phyloP scores from a whole-genome alignment of 768 basidiomycete species.

The Boletellus ananas region DNA sequence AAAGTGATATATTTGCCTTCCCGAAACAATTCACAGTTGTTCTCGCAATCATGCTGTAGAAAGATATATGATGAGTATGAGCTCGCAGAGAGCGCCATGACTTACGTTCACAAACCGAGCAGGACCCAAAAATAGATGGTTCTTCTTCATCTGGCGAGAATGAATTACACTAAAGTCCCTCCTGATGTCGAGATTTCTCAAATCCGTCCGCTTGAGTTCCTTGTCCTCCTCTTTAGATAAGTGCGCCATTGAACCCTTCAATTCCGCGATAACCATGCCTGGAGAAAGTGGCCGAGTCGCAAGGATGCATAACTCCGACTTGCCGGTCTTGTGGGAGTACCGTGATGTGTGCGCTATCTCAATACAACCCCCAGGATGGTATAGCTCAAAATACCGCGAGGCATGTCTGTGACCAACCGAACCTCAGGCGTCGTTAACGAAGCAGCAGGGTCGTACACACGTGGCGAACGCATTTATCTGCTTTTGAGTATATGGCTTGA shows the following conservation, averaged over 20 bases:
- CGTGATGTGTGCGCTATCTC: constrained; percentile 88
- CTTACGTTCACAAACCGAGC: constrained; percentile 91
- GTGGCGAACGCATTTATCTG: constrained; percentile 91
- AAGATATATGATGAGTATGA: not conserved
- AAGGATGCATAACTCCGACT: constrained; percentile 84
- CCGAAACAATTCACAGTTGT: constrained; percentile 85
- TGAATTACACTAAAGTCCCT: constrained; percentile 90
- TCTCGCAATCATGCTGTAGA: constrained; percentile 82
- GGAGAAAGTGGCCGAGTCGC: constrained; percentile 69
- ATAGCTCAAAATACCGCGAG: constrained; percentile 85
- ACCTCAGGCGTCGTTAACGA: constrained; percentile 25
- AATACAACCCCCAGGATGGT: constrained; percentile 76
- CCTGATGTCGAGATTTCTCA: constrained; percentile 65
- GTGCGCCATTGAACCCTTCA: constrained; percentile 89
- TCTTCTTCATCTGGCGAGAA: constrained; percentile 88
- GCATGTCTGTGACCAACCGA: constrained; percentile 58
- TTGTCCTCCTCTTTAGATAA: constrained; percentile 81
- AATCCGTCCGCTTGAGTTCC: constrained; percentile 80
- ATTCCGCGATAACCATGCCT: constrained; percentile 74
- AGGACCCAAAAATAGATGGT: constrained; percentile 85
- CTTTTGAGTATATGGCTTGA: constrained; percentile 70
- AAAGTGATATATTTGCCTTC: constrained; percentile 90
- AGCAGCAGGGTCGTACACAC: constrained; percentile 49
- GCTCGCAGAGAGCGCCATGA: constrained; percentile 8
- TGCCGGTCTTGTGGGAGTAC: constrained; percentile 83